These are phyloP conservation scores for Xanthoconium separans DNA, from an alignment of 1,284 basidiomycete species.

Conservation along the genomic window DNA sequence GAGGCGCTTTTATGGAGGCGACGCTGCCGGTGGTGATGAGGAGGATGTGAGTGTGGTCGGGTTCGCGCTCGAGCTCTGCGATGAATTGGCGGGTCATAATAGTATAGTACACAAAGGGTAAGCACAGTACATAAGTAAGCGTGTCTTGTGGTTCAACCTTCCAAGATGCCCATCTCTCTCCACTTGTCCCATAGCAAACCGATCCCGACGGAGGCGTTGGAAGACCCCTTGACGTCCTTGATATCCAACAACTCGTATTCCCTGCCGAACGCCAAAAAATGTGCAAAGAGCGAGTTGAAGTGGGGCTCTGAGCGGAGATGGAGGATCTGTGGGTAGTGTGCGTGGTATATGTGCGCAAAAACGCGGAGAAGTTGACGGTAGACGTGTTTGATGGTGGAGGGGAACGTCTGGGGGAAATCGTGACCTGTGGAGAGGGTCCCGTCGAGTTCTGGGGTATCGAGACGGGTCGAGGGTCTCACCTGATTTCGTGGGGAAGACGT, in stretches of 20 bases:
- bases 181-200: conserved; percentile 88
- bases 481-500: conserved; percentile 93
- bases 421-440: conserved; percentile 52
- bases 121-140: conserved; percentile 21
- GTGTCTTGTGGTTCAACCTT: conserved; percentile 30
- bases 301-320: conserved; percentile 95
- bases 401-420: conserved; percentile 88
- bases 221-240: conserved; percentile 81
- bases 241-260: conserved; percentile 91
- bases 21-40: conserved; percentile 92
- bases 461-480: conserved; percentile 47
- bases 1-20: conserved; percentile 89
- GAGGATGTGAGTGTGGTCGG: conserved; percentile 66
- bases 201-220: conserved; percentile 65
- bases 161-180: conserved; percentile 79
- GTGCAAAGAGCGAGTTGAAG: conserved; percentile 97
- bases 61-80: conserved; percentile 43
- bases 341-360: conserved; percentile 97
- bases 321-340: conserved; percentile 90
- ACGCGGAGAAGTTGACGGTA: conserved; percentile 97
- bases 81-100: conserved; percentile 36
- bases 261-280: conserved; percentile 92
- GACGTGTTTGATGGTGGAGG: conserved; percentile 92
- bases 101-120: background rate
- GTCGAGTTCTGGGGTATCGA: background rate